Percentiles rank a stretch among this genome's conserved stretches.
phyloP scores from a whole-genome alignment of 2,329 filamentous ascomycete species.

The Aspergillus persii region DNA sequence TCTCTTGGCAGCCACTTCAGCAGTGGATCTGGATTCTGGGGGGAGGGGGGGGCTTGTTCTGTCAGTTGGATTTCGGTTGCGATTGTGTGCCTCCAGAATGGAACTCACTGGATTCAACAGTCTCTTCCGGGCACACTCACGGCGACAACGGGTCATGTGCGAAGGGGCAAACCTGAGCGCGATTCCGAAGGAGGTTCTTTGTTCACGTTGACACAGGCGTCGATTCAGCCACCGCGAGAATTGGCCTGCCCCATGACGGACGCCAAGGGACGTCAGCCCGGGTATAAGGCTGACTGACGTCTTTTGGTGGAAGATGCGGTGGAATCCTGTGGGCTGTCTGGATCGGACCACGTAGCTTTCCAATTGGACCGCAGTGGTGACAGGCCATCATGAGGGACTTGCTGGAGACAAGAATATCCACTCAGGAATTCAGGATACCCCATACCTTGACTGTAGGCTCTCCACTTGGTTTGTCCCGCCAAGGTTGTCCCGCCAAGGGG shows the following conservation, averaged over 20 bases:
- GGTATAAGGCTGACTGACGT: background rate
- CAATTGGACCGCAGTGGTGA: background rate
- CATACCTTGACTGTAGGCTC: too few species aligned
- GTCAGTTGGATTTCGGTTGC: background rate
- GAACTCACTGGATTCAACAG: background rate
- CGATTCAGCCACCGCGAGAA: background rate
- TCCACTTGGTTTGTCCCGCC: too few species aligned
- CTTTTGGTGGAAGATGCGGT: background rate
- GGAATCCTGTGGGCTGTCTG: background rate
- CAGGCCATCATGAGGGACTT: background rate
- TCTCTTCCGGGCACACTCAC: background rate
- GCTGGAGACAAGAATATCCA: too few species aligned
- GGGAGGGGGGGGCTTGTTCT: background rate
- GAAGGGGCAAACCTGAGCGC: background rate
- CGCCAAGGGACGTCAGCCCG: background rate
- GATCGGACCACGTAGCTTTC: background rate
- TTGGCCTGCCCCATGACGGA: background rate
- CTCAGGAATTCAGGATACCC: too few species aligned
- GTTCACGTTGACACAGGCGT: background rate
- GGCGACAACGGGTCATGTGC: background rate
- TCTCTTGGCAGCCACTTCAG: constrained; percentile 13
- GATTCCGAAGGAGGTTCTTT: background rate
- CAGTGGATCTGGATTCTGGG: constrained; percentile 2
- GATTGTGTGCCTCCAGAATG: background rate
- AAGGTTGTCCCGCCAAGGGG: too few species aligned